Evolutionary conservation across 768 basidiomycete genomes (phyloP).

Genomic region (Hygrocybe punicea): DNA sequence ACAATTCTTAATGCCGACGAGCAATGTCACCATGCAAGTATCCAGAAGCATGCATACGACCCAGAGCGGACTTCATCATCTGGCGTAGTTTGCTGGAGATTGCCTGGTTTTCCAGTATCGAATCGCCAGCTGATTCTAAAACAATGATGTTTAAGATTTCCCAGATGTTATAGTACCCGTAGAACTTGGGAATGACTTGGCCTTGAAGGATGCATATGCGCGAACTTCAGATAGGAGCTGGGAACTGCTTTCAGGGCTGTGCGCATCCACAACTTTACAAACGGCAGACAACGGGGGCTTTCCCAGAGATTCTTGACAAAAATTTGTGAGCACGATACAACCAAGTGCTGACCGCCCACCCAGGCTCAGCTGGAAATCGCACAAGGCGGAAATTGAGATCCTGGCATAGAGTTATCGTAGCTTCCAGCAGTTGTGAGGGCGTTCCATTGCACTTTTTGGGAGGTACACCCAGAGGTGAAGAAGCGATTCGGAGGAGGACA

Average conservation of each 20-base stretch:
- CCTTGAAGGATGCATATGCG: slow-evolving; percentile 10
- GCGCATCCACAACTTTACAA: slow-evolving; percentile 8
- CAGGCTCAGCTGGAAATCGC: slow-evolving; percentile 13
- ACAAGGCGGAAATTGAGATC: slow-evolving; percentile 16
- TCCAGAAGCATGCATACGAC: no score
- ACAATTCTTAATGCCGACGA: no score
- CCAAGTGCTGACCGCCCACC: slow-evolving; percentile 3
- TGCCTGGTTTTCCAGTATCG: neutral
- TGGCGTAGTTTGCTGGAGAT: no score
- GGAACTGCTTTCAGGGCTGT: neutral
- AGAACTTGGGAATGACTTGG: slow-evolving; percentile 5
- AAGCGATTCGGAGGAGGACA: neutral
- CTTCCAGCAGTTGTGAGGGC: neutral
- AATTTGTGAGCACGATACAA: slow-evolving; percentile 3
- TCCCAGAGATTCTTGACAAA: neutral
- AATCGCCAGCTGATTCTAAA: neutral
- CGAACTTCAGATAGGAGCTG: slow-evolving; percentile 3
- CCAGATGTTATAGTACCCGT: slow-evolving; percentile 6
- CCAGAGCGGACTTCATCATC: no score
- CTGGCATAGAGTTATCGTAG: neutral
- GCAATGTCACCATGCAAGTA: no score
- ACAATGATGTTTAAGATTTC: neutral
- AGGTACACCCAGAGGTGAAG: neutral
- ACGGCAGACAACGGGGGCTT: slow-evolving; percentile 1
- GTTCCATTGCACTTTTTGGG: neutral